Conservation (phyloP, 2,329 filamentous ascomycete species). For the Pseudogymnoascus sp. region DNA sequence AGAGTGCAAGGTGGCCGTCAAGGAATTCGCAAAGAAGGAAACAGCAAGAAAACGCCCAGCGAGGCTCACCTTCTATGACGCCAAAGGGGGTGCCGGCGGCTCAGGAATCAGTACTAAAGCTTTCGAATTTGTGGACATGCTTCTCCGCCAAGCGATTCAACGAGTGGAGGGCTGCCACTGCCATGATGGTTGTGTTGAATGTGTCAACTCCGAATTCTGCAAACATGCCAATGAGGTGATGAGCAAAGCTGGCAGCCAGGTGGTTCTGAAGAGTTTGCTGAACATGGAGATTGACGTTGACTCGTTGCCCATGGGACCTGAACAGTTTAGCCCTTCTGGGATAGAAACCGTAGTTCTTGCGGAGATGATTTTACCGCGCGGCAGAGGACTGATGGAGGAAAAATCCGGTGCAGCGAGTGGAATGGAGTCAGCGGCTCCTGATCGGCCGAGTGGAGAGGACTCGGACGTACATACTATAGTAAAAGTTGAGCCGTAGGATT, state of each 20-base stretch:
- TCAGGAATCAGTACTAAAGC: conserved; percentile 86
- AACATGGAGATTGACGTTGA: conserved; percentile 75
- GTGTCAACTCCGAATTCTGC: conserved; percentile 77
- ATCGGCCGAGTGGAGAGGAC: neutral
- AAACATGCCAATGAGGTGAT: conserved; percentile 85
- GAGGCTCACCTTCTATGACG: conserved; percentile 87
- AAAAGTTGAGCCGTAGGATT: neutral
- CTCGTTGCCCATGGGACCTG: conserved; percentile 75
- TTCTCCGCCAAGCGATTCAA: conserved; percentile 68
- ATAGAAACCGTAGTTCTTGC: conserved; percentile 79
- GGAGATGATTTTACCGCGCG: conserved; percentile 45
- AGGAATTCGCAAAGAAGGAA: conserved; percentile 71
- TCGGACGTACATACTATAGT: neutral
- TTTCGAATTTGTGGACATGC: conserved; percentile 80
- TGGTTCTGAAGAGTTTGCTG: conserved; percentile 70
- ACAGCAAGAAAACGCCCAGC: conserved; percentile 74
- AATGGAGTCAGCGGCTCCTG: neutral
- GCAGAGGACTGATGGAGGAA: conserved; percentile 10
- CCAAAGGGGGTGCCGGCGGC: conserved; percentile 77
- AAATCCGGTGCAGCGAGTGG: neutral
- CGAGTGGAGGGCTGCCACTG: conserved; percentile 73
- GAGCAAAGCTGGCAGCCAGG: conserved; percentile 80
- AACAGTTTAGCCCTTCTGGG: conserved; percentile 59
- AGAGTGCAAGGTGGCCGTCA: conserved; percentile 82
- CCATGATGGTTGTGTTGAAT: conserved; percentile 77